A percentile compares a stretch with the other conserved stretches of the same genome.
phyloP scores from a whole-genome alignment of 768 basidiomycete species.

The Kockovaella imperatae region DNA sequence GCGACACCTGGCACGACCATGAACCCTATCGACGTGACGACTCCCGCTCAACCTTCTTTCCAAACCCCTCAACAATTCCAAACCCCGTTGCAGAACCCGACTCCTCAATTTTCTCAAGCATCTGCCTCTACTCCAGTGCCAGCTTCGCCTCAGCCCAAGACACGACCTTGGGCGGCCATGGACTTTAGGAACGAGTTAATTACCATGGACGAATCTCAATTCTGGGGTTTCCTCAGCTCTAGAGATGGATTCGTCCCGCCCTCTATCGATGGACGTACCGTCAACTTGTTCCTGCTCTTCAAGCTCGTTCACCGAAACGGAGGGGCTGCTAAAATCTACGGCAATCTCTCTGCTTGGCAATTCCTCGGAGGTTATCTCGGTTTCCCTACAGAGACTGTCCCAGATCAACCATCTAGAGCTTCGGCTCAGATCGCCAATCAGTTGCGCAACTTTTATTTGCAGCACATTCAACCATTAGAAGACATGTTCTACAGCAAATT shows the following conservation, averaged over 20 bases:
- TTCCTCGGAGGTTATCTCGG: slow-evolving; percentile 20
- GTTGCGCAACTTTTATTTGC: slow-evolving; percentile 11
- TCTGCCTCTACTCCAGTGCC: slow-evolving; percentile 3
- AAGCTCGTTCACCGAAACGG: slow-evolving; percentile 26
- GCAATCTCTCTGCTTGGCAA: slow-evolving; percentile 5
- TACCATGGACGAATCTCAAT: slow-evolving; percentile 3
- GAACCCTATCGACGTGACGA: slow-evolving; percentile 32
- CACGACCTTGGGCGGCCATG: slow-evolving; percentile 7
- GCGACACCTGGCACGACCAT: slow-evolving; percentile 10
- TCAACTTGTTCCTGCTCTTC: slow-evolving; percentile 26
- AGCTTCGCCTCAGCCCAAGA: background rate
- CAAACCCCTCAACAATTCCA: slow-evolving; percentile 1
- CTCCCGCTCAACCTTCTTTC: slow-evolving; percentile 9
- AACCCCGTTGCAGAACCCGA: background rate
- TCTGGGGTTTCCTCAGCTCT: slow-evolving; percentile 8
- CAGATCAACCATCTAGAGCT: slow-evolving; percentile 10
- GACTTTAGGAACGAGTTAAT: slow-evolving; percentile 19
- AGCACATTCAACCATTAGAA: slow-evolving; percentile 16
- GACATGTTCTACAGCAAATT: slow-evolving; percentile 17
- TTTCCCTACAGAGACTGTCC: slow-evolving; percentile 6
- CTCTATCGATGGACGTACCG: slow-evolving; percentile 13
- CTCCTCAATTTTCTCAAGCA: slow-evolving; percentile 6
- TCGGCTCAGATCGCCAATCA: slow-evolving; percentile 15
- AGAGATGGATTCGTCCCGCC: slow-evolving; percentile 10
- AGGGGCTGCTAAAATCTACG: slow-evolving; percentile 26